Base-by-base conservation (phyloP, 1,284 basidiomycete species). In the Austropuccinia psidii region DNA sequence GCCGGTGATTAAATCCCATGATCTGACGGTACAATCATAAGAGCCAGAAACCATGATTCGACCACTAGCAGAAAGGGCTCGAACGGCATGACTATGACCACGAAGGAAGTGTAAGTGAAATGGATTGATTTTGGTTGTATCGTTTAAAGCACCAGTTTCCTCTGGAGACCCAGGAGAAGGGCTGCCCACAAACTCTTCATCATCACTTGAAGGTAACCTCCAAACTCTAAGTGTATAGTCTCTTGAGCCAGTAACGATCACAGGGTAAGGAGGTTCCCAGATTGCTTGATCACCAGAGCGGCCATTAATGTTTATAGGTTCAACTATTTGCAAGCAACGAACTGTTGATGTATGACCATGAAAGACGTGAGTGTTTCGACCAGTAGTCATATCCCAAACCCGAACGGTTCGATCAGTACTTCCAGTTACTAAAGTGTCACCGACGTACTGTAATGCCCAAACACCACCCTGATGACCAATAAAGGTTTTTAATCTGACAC, bases 1-100 rank as follows among this genome's bases (percentile, higher is more conserved):
- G 13, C 93, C 94, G n/a, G 87, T 89, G 76, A 93, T 85, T 74
- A 92, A 89, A 80, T 97, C 93, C 93, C 94, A 97, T 41, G 96
- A 89, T 45, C 93, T 87, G 45, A 96, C 92, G 3, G 88, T 90
- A 79, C 87, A 90, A 80, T 97, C 94, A 81, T 97, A 97, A 78
- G 91, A 94, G 33, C 93, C 93, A n/a, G 91, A 94, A 27, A 94
- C 90, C 55, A 95, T 85, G 0, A 89, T 92, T 50, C 90, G 85
- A 4, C 93, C 93, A 76, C 91, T 85, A 11, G 91, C 90, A 33
- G 93, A 91, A n/a, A 97, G 84, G 4, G 92, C 91, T 73, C 93
- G 87, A 17, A 97, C 93, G 33, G 93, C 92, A 79, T 91, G 89
- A 66, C 89, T 88, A 78, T 97, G 93, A 0, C 93, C 93, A 78